These are phyloP conservation scores for Microthyrium microscopicum DNA, from an alignment of 2,329 filamentous ascomycete species.

Conservation along the genomic window DNA sequence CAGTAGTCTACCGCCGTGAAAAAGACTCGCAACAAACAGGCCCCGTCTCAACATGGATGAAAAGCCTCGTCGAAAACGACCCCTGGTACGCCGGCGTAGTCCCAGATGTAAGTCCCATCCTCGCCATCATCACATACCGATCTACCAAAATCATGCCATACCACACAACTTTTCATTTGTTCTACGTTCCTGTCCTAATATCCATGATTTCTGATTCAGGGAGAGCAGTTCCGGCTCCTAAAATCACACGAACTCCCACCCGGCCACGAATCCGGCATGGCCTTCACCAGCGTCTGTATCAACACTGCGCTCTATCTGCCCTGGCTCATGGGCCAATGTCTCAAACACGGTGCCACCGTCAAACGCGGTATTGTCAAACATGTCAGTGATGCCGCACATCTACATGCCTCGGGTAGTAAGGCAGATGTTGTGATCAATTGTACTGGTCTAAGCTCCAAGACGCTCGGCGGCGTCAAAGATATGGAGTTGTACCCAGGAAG, in stretches of 20 bases:
- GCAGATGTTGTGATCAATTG: slow-evolving; percentile 69
- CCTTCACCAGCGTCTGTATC: slow-evolving; percentile 77
- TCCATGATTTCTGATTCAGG: background rate
- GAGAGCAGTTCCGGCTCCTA: too few species aligned
- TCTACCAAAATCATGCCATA: too few species aligned
- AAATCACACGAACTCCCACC: too few species aligned
- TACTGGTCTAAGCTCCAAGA: slow-evolving; percentile 59
- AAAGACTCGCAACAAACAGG: too few species aligned
- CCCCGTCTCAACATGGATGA: too few species aligned
- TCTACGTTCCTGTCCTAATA: too few species aligned
- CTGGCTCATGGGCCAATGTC: slow-evolving; percentile 68
- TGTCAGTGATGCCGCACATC: slow-evolving; percentile 48
- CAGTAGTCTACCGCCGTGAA: slow-evolving; percentile 39
- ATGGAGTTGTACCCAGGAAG: slow-evolving; percentile 54
- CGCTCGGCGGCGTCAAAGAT: slow-evolving; percentile 70
- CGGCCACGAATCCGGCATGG: slow-evolving; percentile 53
- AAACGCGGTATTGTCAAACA: slow-evolving; percentile 36
- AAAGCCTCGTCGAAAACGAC: slow-evolving; percentile 47
- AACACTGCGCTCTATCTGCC: slow-evolving; percentile 79
- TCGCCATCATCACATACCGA: too few species aligned
- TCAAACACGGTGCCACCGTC: slow-evolving; percentile 50
- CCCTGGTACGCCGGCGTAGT: slow-evolving; percentile 62
- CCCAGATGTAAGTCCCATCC: slow-evolving; percentile 40
- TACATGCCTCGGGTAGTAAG: slow-evolving; percentile 39
- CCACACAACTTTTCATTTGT: too few species aligned